Base-by-base conservation (phyloP, 371 early-diverging fungal genomes). In the Phascolomyces articulosus region DNA sequence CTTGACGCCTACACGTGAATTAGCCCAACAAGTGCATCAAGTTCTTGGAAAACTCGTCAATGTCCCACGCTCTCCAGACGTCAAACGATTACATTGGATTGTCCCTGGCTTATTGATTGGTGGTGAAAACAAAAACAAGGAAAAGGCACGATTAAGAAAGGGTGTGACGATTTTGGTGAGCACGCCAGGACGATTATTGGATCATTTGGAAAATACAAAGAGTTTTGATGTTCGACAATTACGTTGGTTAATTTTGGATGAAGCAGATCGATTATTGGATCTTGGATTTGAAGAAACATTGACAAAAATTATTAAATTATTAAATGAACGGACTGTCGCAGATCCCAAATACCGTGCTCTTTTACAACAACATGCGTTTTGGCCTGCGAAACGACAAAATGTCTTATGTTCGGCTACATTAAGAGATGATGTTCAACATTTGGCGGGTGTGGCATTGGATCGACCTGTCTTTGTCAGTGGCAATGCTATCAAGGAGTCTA, bases 131-230 rank as follows among this genome's bases (percentile, higher is more conserved):
- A 93, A 93, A 70, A 88, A 90, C 57, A 90, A 94, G 0, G 97
- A 98, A 75, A 97, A 97, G 84, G 91, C 94, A 18, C 85, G 97
- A 47, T 75, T 92, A 54, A 89, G 97, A 72, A 95, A 95, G 73
- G 95, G 97, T n/a, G 87, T 93, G 44, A 93, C 95, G 57, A 85
- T 99, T 16, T 79, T 99, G 41, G 94, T 99, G 23, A 96, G 96
- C 21, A 99, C 99, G 1, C 99, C 99, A 1, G 99, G 99, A 40
- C 88, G 99, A 49, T 78, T 99, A 41, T 85, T 99, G 77, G 99
- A 99, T 80, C 92, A 99, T 70, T 69, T 98, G 65, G 90, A 93
- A 68, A 94, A 94, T 66, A 98, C 95, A 63, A 86, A 87, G 73
- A 86, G 90, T 24, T 89, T 92, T 60, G 71, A 88, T 55, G 83